Percentiles rank a stretch among this genome's conserved stretches.
Evolutionary conservation across 176 grass and related monocot genomes (phyloP).

Genomic region (sorghum (Sorghum bicolor)): DNA sequence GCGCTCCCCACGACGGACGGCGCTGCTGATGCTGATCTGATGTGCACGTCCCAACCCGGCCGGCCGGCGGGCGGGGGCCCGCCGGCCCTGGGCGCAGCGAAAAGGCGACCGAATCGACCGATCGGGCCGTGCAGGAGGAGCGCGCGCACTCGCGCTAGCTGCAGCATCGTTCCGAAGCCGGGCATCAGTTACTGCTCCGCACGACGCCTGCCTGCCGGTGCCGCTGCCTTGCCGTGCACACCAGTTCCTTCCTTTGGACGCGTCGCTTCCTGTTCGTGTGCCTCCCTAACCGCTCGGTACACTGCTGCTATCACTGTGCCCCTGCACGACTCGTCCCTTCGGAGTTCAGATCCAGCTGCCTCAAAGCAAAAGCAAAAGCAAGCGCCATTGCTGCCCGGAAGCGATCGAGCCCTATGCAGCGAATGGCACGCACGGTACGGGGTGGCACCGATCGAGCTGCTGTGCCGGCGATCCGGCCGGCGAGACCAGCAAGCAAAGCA

Average conservation of each 20-base stretch:
- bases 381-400: background rate
- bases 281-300: background rate
- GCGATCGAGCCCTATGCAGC: background rate
- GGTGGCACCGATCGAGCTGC: background rate
- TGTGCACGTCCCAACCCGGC: background rate
- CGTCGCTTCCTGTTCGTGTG: background rate
- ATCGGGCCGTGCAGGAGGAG: background rate
- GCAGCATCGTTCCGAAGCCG: background rate
- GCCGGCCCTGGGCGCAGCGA: background rate
- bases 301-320: background rate
- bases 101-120: background rate
- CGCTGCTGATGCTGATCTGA: background rate
- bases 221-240: background rate
- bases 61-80: background rate
- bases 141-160: background rate
- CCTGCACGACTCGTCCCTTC: background rate
- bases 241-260: background rate
- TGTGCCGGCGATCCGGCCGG: background rate
- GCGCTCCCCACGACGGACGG: background rate
- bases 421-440: background rate
- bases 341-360: background rate
- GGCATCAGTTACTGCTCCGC: conserved; percentile 15
- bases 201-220: conserved; percentile 30
- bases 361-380: background rate
- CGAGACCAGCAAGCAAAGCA: conserved; percentile 8